Evolutionary conservation across 2,329 filamentous ascomycete species (phyloP).

Genomic region (Metarhizium brunneum): DNA sequence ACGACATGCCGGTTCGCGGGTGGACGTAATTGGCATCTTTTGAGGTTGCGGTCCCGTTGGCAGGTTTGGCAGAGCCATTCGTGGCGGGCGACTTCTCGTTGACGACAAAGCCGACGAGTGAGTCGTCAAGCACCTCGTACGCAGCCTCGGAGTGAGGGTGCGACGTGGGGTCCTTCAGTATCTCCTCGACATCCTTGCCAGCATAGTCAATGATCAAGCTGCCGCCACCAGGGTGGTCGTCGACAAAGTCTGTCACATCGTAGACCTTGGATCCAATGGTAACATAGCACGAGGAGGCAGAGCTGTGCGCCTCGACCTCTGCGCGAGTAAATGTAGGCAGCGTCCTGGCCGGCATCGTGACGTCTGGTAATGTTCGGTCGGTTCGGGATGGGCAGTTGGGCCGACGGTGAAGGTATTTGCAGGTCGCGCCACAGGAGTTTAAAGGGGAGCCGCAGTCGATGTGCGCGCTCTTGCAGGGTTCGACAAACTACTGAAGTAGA

Average conservation of each 20-base stretch:
- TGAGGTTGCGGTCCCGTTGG: slow-evolving; percentile 19
- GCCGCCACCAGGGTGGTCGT: slow-evolving; percentile 82
- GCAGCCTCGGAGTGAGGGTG: slow-evolving; percentile 84
- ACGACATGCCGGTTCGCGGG: slow-evolving; percentile 77
- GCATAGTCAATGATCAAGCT: slow-evolving; percentile 85
- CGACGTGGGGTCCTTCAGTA: slow-evolving; percentile 73
- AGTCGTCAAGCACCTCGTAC: slow-evolving; percentile 92
- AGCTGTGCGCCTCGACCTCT: slow-evolving; percentile 76
- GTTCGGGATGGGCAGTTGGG: background rate
- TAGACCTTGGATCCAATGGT: slow-evolving; percentile 85
- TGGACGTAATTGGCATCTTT: slow-evolving; percentile 30
- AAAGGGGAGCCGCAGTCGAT: background rate
- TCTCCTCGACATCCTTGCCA: slow-evolving; percentile 74
- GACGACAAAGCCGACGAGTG: slow-evolving; percentile 70
- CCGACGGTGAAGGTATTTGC: background rate
- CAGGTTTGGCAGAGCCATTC: slow-evolving; percentile 13
- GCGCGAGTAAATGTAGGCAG: slow-evolving; percentile 74
- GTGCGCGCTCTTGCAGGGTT: background rate
- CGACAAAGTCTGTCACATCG: slow-evolving; percentile 86
- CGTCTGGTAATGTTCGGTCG: background rate
- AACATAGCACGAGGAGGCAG: slow-evolving; percentile 80
- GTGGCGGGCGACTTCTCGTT: slow-evolving; percentile 39
- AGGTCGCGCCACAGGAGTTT: background rate
- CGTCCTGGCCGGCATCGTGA: slow-evolving; percentile 64
- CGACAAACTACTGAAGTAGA: background rate